Evolutionary conservation across 2,329 filamentous ascomycete species (phyloP).

Genomic region (Pseudopithomyces maydicus): DNA sequence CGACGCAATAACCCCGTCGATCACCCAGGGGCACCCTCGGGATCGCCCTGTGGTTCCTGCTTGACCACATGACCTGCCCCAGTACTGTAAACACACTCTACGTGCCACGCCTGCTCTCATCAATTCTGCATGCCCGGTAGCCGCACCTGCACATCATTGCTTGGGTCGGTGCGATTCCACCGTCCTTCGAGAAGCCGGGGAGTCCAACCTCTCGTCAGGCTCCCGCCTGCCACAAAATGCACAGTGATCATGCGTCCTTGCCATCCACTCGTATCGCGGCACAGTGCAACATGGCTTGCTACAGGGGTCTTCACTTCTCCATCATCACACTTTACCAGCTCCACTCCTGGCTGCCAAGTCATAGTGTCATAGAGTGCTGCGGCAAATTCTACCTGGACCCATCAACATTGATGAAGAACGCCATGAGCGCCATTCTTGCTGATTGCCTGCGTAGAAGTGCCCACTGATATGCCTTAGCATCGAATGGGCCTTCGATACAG

Average conservation of each 20-base stretch:
- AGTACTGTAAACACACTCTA: constrained; percentile 26
- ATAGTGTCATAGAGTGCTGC: constrained; percentile 10
- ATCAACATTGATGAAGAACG: constrained; percentile 6
- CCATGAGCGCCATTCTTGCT: constrained; percentile 13
- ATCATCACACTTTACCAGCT: constrained; percentile 11
- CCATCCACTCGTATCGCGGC: constrained; percentile 11
- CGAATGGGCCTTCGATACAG: constrained; percentile 10
- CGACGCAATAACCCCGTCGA: constrained; percentile 6
- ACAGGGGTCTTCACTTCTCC: constrained; percentile 1
- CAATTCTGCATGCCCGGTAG: constrained; percentile 16
- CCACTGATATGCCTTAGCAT: constrained; percentile 17
- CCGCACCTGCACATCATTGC: constrained; percentile 21
- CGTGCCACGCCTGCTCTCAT: constrained; percentile 23
- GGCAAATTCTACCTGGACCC: constrained; percentile 9
- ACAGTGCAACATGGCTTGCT: neutral
- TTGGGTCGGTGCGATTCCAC: constrained; percentile 17
- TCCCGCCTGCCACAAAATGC: neutral
- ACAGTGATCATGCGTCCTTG: constrained; percentile 14
- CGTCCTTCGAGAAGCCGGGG: constrained; percentile 32
- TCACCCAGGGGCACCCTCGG: constrained; percentile 16
- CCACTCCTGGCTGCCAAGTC: constrained; percentile 19
- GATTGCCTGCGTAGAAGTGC: constrained; percentile 22
- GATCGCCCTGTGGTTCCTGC: constrained; percentile 15
- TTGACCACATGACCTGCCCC: constrained; percentile 19
- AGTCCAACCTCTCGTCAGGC: constrained; percentile 2